Evolutionary conservation across 2,329 filamentous ascomycete species (phyloP), one percentile per base, ranked within the genome.

Genomic region (Pseudogymnoascus sp.): DNA sequence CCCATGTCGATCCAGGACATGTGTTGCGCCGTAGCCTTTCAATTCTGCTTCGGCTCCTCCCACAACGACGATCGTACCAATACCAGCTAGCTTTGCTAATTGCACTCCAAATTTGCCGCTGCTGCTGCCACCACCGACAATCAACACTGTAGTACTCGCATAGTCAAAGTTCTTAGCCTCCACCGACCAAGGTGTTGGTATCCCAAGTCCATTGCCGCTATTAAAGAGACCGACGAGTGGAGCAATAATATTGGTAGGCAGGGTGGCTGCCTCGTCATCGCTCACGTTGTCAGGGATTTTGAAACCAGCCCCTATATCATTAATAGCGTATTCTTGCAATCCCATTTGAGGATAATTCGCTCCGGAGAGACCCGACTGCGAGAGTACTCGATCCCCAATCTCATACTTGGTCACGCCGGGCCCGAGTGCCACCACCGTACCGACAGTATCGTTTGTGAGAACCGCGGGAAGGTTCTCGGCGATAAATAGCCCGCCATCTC

Each of bases 1-100:
- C 1, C 65, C 69, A 58, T 75, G 70, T 3, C 75, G 73, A 58
- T 74, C 71, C n/a, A 76, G 61, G 1, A 76, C 68, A 62, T 76
- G 69, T 1, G 74, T 76, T 0, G 75, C 75, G 1, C 75, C 75
- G 15, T 66, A 68, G 6, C 33, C 59, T 39, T 67, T 70, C 26
- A 77, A 62, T 59, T 72, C 67, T 4, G 60, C 61, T 19, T 70
- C 69, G 8, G 68, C 61, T 1, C 71, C 71, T 18, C 70, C 71
- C 0, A 73, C 70, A 1, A 72, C 70, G 19, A 77, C 68, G 38
- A 77, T 75, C 3, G 61, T 68, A 0, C 73, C 74, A 38, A 76
- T 68, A 0, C 72, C 72, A 2, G 69, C 72, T 18, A 73, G 59
- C n/a, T 64, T 64, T 10, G 71, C 72, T 2, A 73, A 62, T 59